phyloP scores from a whole-genome alignment of 2,329 filamentous ascomycete genomes.

The Hirsutella thompsonii region DNA sequence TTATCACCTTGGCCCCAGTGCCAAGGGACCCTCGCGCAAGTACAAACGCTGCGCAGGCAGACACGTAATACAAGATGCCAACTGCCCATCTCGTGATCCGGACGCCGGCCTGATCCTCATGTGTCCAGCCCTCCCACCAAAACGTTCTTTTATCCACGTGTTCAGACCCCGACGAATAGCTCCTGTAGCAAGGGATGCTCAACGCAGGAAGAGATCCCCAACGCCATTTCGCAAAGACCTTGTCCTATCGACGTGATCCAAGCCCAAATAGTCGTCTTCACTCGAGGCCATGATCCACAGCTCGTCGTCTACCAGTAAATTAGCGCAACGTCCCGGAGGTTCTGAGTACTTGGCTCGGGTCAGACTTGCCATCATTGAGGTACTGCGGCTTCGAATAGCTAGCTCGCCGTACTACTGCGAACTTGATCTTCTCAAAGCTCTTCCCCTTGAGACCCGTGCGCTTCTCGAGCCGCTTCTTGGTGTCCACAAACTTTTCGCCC shows the following conservation, averaged over 20 bases:
- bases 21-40: too few relatives aligned
- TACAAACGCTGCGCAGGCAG: not conserved
- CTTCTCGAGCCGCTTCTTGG: conserved; percentile 87
- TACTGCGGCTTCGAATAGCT: conserved; percentile 69
- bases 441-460: conserved; percentile 94
- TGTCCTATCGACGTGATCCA: conserved; percentile 54
- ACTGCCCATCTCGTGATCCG: not conserved
- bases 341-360: not conserved
- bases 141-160: not conserved
- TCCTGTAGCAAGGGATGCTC: not conserved
- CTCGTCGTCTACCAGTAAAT: conserved; percentile 36
- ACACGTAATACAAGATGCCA: not conserved
- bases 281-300: conserved; percentile 37
- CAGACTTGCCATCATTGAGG: conserved; percentile 73
- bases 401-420: conserved; percentile 64
- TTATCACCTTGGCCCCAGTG: too few relatives aligned
- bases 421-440: conserved; percentile 97
- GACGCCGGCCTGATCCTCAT: conserved; percentile 1
- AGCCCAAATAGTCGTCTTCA: conserved; percentile 49
- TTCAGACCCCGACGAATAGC: not conserved
- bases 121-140: not conserved
- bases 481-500: conserved; percentile 80
- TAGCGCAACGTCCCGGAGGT: not conserved
- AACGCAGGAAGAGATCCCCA: conserved; percentile 48
- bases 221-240: conserved; percentile 44